Conservation (phyloP, 2,329 filamentous ascomycete species). For the Hymenoscyphus fructigenus region DNA sequence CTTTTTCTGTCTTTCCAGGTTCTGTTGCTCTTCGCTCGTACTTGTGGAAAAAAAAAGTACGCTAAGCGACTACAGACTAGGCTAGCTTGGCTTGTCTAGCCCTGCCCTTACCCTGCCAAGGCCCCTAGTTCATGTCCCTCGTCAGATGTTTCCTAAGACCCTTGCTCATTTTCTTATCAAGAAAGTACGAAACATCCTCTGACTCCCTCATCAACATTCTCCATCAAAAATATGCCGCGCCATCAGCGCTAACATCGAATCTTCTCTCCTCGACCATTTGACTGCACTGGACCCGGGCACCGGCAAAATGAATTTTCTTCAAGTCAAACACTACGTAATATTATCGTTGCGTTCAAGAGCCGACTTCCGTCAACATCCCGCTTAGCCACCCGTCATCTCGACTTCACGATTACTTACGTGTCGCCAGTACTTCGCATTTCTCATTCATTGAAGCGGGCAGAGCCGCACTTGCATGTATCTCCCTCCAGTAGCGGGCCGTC, state of each 20-base stretch:
- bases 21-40: no score
- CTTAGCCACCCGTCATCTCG: neutral
- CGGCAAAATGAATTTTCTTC: neutral
- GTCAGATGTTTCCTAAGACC: neutral
- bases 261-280: neutral
- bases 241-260: neutral
- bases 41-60: neutral
- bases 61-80: neutral
- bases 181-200: slow-evolving; percentile 1
- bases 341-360: neutral
- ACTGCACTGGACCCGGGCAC: neutral
- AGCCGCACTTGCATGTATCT: slow-evolving; percentile 21
- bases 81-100: neutral
- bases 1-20: no score
- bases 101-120: neutral
- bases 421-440: slow-evolving; percentile 3
- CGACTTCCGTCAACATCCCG: neutral
- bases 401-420: slow-evolving; percentile 3
- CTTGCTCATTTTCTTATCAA: slow-evolving; percentile 1
- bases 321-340: neutral
- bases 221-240: neutral
- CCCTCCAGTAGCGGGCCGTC: neutral
- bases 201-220: slow-evolving; percentile 1
- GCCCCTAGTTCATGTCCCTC: neutral
- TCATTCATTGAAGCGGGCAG: slow-evolving; percentile 18